Evolutionary conservation across 2,329 filamentous ascomycete genomes (phyloP), one percentile per base, ranked within the genome.

Genomic region (Colletotrichum australisinense): DNA sequence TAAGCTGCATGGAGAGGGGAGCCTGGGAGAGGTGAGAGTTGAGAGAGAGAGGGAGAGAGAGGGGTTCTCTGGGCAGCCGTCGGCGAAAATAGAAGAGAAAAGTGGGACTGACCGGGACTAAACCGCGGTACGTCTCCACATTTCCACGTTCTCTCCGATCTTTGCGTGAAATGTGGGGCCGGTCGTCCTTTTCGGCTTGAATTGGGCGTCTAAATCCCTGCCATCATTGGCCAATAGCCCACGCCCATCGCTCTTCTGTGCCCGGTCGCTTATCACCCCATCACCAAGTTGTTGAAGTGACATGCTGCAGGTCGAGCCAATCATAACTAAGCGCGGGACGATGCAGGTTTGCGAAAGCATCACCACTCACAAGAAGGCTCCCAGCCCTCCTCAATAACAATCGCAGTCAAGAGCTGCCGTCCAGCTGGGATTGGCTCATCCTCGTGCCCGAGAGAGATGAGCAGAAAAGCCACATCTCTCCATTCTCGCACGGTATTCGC

Each of bases 181-280:
- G 72, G 55, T 46, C 32, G 67, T 46, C 35, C 22, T 67, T 67
- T 60, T 35, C 32, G 66, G 56, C 57, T 42, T 62, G 52, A 60
- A 53, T 32, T 62, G 67, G 74, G 74, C 74, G 74, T 75, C 71
- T 75, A 75, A 64, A 64, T 65, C 63, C 63, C 71, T 67, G 63
- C 19, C 28, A 4, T 64, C 30, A 66, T 72, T 72, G 67, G 67
- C 63, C 67, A 72, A 64, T 67, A 60, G 49, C 66, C 63, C 19
- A 38, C 28, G 62, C 35, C 32, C 38, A 57, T 60, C 63, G 58
- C 60, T 46, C 42, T 60, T 62, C 49, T 68, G 63, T 68, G 67
- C 32, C 66, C 67, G 63, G 71, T 74, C 72, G 63, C 63, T 67
- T 58, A 64, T 75, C 67, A 71, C n/a, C n/a, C 74, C 74, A 69